Base-by-base conservation (phyloP, 2,329 filamentous ascomycete species). In the Ophiognomonia clavigignenti-juglandacearum region DNA sequence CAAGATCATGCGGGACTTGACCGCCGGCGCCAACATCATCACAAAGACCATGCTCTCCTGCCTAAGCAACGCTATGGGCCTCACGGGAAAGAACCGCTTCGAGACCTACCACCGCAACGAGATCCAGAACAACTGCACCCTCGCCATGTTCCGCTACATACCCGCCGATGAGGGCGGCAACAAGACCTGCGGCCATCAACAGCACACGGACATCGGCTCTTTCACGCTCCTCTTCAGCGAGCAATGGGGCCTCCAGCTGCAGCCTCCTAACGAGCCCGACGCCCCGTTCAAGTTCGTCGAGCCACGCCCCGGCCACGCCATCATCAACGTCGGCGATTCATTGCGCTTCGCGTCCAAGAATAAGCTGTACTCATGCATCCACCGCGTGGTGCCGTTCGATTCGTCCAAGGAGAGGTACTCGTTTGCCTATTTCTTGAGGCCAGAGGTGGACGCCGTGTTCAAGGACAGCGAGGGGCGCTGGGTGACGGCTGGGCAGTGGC, bases 321-420 rank as follows among this genome's bases (percentile, higher is more conserved):
- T 82, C 56, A 67, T 81, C 54, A 74, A 82, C 60, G 73, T 82
- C 14, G 78, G 78, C 49, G 78, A 82, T 66, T 77, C 74, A 22
- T 67, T 82, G 52, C 71, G 76, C 36, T 80, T 80, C 55, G 71
- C 73, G 3, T 72, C 68, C 48, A 73, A 70, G 36, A 70, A 73
- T 61, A 74, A 67, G 48, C 70, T 80, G 63, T 70, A 75, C 61
- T 75, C 72, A 31, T 77, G 74, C 66, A 75, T 80, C 59, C 77
- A 80, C 66, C 67, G 75, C 48, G 76, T 80, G 23, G 73, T 80
- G 18, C 76, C 76, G 0, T 71, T 72, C 51, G 60, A 76, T 61
- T 66, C 69, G 19, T 56, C 59, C 34, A 72, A 78, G 72, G 72
- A 78, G 63, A 72, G 77, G 47, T 80, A 79, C 68, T 77, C 72